Conservation (phyloP, 2,329 filamentous ascomycete species). For the Penicillium sp. region DNA sequence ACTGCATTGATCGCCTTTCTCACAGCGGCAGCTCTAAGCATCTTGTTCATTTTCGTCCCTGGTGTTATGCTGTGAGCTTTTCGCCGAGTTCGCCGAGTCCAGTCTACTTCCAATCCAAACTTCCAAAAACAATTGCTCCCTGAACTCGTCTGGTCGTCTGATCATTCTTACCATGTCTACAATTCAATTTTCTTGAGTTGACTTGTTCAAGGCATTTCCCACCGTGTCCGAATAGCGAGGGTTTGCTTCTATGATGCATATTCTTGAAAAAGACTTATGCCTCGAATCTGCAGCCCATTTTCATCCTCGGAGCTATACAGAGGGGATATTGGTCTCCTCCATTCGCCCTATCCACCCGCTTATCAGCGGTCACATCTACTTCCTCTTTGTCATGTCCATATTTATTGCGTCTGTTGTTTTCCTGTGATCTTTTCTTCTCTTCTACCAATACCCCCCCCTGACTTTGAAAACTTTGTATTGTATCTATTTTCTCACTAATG, state of each 20-base stretch:
- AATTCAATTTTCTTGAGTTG: background rate
- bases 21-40: constrained; percentile 75
- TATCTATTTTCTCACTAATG: constrained; percentile 30
- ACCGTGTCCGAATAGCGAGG: constrained; percentile 11
- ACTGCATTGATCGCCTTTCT: constrained; percentile 73
- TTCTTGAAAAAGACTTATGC: constrained; percentile 4
- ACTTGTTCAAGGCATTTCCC: constrained; percentile 3
- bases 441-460: constrained; percentile 37
- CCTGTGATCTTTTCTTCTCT: constrained; percentile 15
- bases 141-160: background rate
- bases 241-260: constrained; percentile 21
- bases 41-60: constrained; percentile 92
- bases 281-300: background rate
- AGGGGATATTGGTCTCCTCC: background rate
- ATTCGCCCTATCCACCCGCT: constrained; percentile 7
- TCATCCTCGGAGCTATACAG: background rate
- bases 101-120: background rate
- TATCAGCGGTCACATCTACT: constrained; percentile 9
- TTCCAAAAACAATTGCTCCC: background rate
- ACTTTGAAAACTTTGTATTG: constrained; percentile 24
- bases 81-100: background rate
- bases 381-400: constrained; percentile 26
- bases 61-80: constrained; percentile 56
- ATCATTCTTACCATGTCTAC: background rate
- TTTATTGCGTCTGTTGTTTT: constrained; percentile 17